These are phyloP conservation scores for Phlebiopsis gigantea DNA, from an alignment of 768 basidiomycete genomes.

Conservation along the genomic window DNA sequence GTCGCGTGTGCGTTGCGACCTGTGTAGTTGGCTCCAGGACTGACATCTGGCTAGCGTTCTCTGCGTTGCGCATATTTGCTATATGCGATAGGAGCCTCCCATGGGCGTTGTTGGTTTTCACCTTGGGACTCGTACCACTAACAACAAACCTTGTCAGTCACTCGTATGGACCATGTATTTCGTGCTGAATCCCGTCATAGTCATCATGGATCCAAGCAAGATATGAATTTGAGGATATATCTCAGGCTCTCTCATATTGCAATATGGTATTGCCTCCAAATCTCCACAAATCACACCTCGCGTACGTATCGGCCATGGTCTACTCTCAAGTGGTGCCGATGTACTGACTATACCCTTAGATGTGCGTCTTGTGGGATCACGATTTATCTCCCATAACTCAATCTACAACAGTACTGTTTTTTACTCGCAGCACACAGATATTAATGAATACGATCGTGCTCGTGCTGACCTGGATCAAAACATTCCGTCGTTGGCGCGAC, in stretches of 20 bases:
- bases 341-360: too few relatives aligned
- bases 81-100: neutral
- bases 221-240: neutral
- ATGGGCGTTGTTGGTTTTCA: neutral
- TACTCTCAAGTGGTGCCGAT: too few relatives aligned
- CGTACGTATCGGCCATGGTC: neutral
- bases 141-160: neutral
- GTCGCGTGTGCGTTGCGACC: too few relatives aligned
- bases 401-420: neutral
- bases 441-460: neutral
- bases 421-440: neutral
- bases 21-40: too few relatives aligned
- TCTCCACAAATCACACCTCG: neutral
- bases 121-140: neutral
- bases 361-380: neutral
- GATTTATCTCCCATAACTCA: neutral
- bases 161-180: neutral
- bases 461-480: neutral
- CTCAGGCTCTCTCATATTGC: too few relatives aligned
- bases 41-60: neutral
- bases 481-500: neutral
- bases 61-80: neutral
- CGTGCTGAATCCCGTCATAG: neutral
- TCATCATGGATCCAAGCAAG: neutral
- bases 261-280: neutral